Evolutionary conservation across 331 rosid species (phyloP), one percentile per base, ranked within the genome.

Genomic region (Pyracantha coccinea): DNA sequence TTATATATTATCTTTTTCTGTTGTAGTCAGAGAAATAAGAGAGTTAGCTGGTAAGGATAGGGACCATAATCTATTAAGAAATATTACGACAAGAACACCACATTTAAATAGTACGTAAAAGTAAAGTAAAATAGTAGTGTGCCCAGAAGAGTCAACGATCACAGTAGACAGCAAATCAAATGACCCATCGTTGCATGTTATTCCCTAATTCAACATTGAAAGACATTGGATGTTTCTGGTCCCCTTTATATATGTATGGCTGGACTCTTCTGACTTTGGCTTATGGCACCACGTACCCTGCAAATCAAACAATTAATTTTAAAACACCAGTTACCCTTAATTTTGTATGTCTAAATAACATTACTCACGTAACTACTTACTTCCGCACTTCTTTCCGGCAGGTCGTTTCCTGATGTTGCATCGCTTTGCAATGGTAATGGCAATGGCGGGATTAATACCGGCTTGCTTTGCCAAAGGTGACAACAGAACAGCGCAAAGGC

Each of bases 361-460:
- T 4, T 41, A 41, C 47, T 0, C 0, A 41, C 0, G 15, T 41
- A 53, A 19, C 0, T 15, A 73, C 98, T 93, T 81, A 93, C 96
- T 84, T 79, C 98, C 98, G 75, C 98, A 93, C 80, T 93, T 93
- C 83, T 89, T 88, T 64, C 97, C 98, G 24, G 72, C 89, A 4
- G 89, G 89, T 21, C 98, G 83, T 89, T 91, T 93, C 68, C 71
- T 82, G 67, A 93, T 91, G 85, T 84, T 89, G 92, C 98, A 93
- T 19, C 97, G 78, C 83, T 93, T 93, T 7, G 98, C 96, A 68
- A 93, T 62, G 54, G 91, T 83, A 19, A 93, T 89, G 32, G 97
- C 98, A 71, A 82, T 85, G 8, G 86, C 93, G 15, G 87, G 91
- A 28, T 91, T 89, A 31, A 93, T 89, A 68, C 88, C 88, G 0